Percentiles rank a stretch among this genome's conserved stretches.
Conservation (phyloP, 441 rosid species). For the Corymbia citriodora region DNA sequence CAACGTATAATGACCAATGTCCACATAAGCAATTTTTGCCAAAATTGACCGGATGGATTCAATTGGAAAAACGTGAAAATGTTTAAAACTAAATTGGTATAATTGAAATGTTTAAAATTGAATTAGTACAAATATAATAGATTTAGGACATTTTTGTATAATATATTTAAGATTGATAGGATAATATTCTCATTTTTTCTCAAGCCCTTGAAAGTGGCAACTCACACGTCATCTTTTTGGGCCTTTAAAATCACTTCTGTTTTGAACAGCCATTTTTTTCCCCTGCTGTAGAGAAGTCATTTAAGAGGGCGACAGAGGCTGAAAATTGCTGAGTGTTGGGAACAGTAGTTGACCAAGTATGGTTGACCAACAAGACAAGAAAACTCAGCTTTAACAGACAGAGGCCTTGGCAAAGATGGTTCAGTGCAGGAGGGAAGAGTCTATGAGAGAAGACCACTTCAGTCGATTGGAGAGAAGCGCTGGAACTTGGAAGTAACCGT, state of each 20-base stretch:
- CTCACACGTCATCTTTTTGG: neutral
- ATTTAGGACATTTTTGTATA: too few relatives aligned
- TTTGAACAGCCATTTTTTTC: neutral
- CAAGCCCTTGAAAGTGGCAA: neutral
- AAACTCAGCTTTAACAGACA: neutral
- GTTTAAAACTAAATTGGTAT: accelerated
- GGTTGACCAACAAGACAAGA: neutral
- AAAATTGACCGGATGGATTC: too few relatives aligned
- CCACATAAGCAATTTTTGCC: neutral
- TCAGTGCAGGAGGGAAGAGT: neutral
- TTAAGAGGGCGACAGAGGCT: too few relatives aligned
- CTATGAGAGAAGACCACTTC: neutral
- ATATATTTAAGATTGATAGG: neutral
- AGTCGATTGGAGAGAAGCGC: neutral
- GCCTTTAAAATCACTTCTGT: neutral
- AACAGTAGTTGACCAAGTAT: too few relatives aligned
- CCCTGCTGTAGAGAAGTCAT: neutral
- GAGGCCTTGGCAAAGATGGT: neutral
- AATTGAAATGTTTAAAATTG: neutral
- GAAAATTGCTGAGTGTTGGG: too few relatives aligned
- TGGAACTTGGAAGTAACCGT: neutral
- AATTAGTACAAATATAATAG: accelerated
- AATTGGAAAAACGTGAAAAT: neutral
- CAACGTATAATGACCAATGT: too few relatives aligned
- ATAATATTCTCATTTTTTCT: neutral